Conservation (phyloP, 257 asterid species). For the Solanum sparsipilum region DNA sequence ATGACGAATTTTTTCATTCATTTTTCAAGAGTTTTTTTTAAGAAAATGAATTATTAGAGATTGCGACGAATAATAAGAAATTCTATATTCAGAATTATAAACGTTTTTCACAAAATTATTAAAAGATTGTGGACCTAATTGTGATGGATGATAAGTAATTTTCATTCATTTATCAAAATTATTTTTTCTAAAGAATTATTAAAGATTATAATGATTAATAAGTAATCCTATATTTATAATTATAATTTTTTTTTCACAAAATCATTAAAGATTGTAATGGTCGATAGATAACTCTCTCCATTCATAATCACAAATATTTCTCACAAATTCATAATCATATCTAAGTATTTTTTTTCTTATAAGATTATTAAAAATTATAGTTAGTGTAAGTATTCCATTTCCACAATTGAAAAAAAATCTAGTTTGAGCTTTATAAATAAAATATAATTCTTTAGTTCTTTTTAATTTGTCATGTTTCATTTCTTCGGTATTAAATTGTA, state of each 20-base stretch:
- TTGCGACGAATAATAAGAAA: no score
- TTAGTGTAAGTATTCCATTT: neutral
- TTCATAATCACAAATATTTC: neutral
- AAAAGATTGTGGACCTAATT: neutral
- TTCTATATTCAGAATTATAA: no score
- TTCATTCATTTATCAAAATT: neutral
- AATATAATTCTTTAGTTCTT: no score
- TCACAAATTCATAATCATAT: neutral
- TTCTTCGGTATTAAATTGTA: fast-evolving
- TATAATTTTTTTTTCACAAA: neutral
- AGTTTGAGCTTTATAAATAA: neutral
- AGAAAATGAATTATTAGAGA: no score
- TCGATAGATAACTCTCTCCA: neutral
- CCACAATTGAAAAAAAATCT: neutral
- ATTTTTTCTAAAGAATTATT: no score
- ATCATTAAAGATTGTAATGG: neutral
- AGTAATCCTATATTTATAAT: neutral
- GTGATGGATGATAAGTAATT: neutral
- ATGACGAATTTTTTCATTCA: no score
- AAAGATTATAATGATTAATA: neutral
- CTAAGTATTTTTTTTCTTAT: neutral
- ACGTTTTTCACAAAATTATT: no score
- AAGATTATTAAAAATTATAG: neutral
- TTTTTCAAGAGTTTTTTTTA: neutral
- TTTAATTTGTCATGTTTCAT: neutral